A percentile compares a stretch with the other conserved stretches of the same genome.
Evolutionary conservation across 148 eudicot species (phyloP).

Genomic region (Limonium bicolor): DNA sequence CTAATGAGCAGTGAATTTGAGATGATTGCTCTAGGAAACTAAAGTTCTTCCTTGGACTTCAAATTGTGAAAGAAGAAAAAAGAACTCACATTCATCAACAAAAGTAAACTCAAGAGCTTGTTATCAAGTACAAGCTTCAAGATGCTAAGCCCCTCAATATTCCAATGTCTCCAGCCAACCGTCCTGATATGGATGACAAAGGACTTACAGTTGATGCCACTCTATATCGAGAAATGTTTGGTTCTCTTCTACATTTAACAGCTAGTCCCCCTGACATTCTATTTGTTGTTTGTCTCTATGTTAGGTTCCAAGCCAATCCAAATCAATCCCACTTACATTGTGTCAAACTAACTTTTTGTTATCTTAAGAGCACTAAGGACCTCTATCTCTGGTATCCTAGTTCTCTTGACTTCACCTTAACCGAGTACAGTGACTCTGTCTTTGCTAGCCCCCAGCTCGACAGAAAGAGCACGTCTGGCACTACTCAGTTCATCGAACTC

Average conservation of each 20-base stretch:
- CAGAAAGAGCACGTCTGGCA: neutral
- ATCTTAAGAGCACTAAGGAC: neutral
- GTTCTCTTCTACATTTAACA: neutral
- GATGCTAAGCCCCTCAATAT: too few relatives aligned
- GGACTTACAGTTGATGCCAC: too few relatives aligned
- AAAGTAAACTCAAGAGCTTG: too few relatives aligned
- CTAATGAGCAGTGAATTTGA: too few relatives aligned
- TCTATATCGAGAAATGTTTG: too few relatives aligned
- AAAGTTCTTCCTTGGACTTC: too few relatives aligned
- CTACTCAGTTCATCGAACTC: neutral
- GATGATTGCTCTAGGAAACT: too few relatives aligned
- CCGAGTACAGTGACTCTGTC: neutral
- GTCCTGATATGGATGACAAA: too few relatives aligned
- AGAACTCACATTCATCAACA: too few relatives aligned
- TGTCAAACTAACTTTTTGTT: neutral
- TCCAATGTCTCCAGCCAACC: too few relatives aligned
- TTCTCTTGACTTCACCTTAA: neutral
- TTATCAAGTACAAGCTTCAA: too few relatives aligned
- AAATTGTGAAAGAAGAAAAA: too few relatives aligned
- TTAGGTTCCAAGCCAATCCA: neutral
- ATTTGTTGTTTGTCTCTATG: constrained; percentile 1
- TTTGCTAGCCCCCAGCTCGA: neutral
- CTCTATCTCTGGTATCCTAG: neutral
- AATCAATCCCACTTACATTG: neutral
- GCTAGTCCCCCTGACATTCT: neutral